Base-by-base conservation (phyloP, 495 filamentous ascomycete species). In the Cudoniella acicularis region DNA sequence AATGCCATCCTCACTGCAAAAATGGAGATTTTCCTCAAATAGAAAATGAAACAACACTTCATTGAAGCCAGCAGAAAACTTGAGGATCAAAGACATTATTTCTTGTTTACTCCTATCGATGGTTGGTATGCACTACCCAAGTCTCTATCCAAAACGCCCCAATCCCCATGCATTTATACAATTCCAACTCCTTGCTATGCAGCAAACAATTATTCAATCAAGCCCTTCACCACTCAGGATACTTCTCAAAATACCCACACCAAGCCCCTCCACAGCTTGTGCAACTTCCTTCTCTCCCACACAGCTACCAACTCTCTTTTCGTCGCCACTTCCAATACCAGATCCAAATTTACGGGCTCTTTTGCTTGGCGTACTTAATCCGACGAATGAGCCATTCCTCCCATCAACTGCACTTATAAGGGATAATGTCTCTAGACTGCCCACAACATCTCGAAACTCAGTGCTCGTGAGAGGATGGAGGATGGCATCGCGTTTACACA, bases 381-480 rank as follows among this genome's bases (percentile, higher is more conserved):
- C 74, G 20, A 80, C 72, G 48, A 84, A 83, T 48, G 82, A 85
- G 20, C 86, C 86, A 30, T 79, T 85, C 57, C 86, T 83, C 43
- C 84, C 84, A 57, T 90, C 89, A 27, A 91, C 90, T 27, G 86
- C 84, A n/a, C 85, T 82, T 13, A 96, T 79, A 13, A 97, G 71
- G 0, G 88, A 89, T 62, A 95, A 72, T 0, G 90, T 91, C 72
- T 98, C 94, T 25, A 98, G 73, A 49, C 87, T 92, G 10, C 86
- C 83, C n/a, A 98, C 75, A 2, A 99, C 91, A 70, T 98, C 95
- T 48, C 91, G 82, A 69, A 99, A 98, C 70, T 99, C 94, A 1
- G 88, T 92, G 24, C 79, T 83, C 2, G 89, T 91, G 2, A 99
- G 77, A 6, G 94, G 88, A 63, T 96, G 91, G 0, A 99, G 78